Evolutionary conservation across 1,139 yeast species (phyloP), one percentile per base, ranked within the genome.

Genomic region (Blastobotrys niveus): DNA sequence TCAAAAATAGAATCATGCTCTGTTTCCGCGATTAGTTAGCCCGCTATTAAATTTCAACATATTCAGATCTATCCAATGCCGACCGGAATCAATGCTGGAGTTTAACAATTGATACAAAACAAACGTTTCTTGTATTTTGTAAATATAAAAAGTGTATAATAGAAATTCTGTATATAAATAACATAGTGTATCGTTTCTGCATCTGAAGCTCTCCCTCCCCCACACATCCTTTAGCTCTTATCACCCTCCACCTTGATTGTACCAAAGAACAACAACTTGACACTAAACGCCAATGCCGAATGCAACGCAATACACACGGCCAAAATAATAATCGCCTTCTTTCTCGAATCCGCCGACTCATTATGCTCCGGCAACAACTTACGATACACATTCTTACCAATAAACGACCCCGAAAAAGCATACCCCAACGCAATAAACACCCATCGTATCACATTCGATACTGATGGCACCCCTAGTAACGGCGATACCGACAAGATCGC

Each of bases 401-500:
- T 55, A 47, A 69, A 69, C 25, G 61, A 47, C 12, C 66, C 63
- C 4, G 70, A 64, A 9, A 67, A 48, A 9, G 57, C 56, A 46
- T 59, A 63, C 1, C 74, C 74, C 7, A 66, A 35, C 0, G 56
- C 59, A 24, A 66, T 61, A 22, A 67, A 52, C 19, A 62, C 48
- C 68, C 69, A 64, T 38, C 71, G 58, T 15, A 68, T 61, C 21
- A 67, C 52, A 41, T 60, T 60, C 14, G 71, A 61, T 24, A 64
- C 51, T 1, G 58, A 49, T 5, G 61, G 61, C 21, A 60, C 61
- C 20, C 65, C 66, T 31, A 68, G 57, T 26, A 69, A 51, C 5
- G 73, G 72, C 15, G 71, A 56, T 25, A 71, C 70, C 31, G 67
- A 77, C 31, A 82, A 62, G 4, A 81, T 59, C 1, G 91, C 82